A percentile compares a stretch with the other conserved stretches of the same genome.
These are phyloP conservation scores for Erigeron philadelphicus DNA, from an alignment of 140 eudicot genomes.

Conservation along the genomic window DNA sequence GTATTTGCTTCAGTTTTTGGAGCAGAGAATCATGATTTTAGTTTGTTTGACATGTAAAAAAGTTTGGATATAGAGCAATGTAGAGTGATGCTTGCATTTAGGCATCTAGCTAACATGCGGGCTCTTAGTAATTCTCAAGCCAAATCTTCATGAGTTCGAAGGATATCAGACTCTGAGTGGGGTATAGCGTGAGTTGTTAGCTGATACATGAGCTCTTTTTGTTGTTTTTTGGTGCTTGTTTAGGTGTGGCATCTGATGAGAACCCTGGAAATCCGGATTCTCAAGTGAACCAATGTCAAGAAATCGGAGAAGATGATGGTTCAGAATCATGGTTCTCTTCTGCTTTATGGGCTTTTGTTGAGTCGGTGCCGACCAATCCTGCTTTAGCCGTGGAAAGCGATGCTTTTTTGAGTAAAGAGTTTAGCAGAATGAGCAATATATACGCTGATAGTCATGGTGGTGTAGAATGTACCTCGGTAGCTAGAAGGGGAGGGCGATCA, in stretches of 20 bases:
- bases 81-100: constrained; percentile 9
- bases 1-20: constrained; percentile 11
- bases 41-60: constrained; percentile 16
- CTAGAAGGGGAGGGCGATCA: constrained; percentile 29
- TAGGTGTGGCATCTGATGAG: constrained; percentile 48
- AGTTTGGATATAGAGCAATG: background rate
- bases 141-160: constrained; percentile 47
- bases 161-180: constrained; percentile 10
- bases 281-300: constrained; percentile 34
- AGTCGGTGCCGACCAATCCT: constrained; percentile 72
- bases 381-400: constrained; percentile 71
- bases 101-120: constrained; percentile 23
- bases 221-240: constrained; percentile 24
- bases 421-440: constrained; percentile 35
- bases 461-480: constrained; percentile 6
- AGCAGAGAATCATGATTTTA: constrained; percentile 4
- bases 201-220: constrained; percentile 37
- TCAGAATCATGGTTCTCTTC: constrained; percentile 56
- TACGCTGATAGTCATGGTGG: constrained; percentile 17
- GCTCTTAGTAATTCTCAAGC: constrained; percentile 69
- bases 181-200: constrained; percentile 9
- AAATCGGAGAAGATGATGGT: constrained; percentile 35
- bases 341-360: constrained; percentile 68
- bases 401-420: constrained; percentile 50
- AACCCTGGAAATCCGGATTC: constrained; percentile 31